Conservation (phyloP, 108 stramenopile species). For the Nitzschia sp. region DNA sequence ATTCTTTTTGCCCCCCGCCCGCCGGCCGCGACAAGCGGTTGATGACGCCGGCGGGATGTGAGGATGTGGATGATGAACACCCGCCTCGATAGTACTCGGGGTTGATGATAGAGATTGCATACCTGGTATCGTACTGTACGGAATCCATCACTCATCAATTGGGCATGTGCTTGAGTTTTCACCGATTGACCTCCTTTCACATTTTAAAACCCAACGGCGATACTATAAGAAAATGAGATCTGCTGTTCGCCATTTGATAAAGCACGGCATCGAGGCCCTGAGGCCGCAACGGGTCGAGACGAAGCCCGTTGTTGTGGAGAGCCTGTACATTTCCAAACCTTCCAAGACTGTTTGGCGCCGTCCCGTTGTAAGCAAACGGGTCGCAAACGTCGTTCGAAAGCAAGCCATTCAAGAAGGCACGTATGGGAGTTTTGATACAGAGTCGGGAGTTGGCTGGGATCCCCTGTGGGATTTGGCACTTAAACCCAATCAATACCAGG, state of each 20-base stretch:
- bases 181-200: too few species aligned
- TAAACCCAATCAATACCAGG: constrained; percentile 27
- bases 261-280: constrained; percentile 69
- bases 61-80: too few species aligned
- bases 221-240: too few species aligned
- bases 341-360: constrained; percentile 63
- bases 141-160: too few species aligned
- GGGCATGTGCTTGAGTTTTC: too few species aligned
- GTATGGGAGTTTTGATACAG: constrained; percentile 67
- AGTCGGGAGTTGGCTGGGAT: constrained; percentile 78
- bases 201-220: not conserved
- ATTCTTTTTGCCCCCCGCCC: too few species aligned
- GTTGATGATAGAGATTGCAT: too few species aligned
- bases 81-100: too few species aligned
- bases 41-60: too few species aligned
- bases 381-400: constrained; percentile 77
- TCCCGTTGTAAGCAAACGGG: constrained; percentile 59
- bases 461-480: constrained; percentile 70
- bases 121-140: too few species aligned
- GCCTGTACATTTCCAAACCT: constrained; percentile 21
- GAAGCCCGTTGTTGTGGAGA: constrained; percentile 12
- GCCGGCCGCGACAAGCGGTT: too few species aligned
- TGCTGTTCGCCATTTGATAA: constrained; percentile 65
- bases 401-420: constrained; percentile 62
- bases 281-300: constrained; percentile 49